Conservation (phyloP, 495 filamentous ascomycete species). For the Talaromyces trachyspermus region DNA sequence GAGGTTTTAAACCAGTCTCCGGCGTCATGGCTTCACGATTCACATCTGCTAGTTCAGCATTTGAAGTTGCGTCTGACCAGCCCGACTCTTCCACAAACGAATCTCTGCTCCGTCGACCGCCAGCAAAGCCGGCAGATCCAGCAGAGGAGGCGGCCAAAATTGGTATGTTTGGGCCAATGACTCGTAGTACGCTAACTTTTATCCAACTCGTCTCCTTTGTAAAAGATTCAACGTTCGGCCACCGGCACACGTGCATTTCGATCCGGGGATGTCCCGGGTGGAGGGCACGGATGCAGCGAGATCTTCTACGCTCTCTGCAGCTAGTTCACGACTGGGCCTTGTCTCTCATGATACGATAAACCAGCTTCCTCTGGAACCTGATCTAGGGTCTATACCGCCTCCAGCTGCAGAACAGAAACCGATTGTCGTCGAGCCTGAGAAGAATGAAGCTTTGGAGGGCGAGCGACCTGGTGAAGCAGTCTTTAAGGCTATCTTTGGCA, state of each 20-base stretch:
- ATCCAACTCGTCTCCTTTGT: constrained; percentile 76
- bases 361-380: constrained; percentile 27
- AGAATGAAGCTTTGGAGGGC: constrained; percentile 80
- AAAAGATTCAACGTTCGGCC: constrained; percentile 85
- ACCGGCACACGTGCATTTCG: constrained; percentile 60
- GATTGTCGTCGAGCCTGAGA: constrained; percentile 59
- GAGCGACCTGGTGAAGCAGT: constrained; percentile 80
- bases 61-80: constrained; percentile 37
- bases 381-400: not conserved
- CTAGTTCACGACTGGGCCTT: constrained; percentile 22
- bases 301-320: constrained; percentile 9
- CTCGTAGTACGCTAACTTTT: constrained; percentile 66
- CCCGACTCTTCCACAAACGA: constrained; percentile 25
- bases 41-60: constrained; percentile 57
- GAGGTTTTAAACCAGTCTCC: constrained; percentile 84
- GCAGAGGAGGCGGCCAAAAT: constrained; percentile 82
- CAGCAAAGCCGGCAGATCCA: constrained; percentile 63
- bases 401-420: constrained; percentile 12
- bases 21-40: constrained; percentile 90
- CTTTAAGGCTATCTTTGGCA: constrained; percentile 90
- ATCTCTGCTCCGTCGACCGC: constrained; percentile 46
- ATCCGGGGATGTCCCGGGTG: constrained; percentile 36
- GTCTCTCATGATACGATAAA: constrained; percentile 36
- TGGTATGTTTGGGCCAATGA: constrained; percentile 90
- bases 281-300: too few species aligned